These are phyloP conservation scores for Avena insularis DNA, from an alignment of 176 grass and related monocot genomes.

Conservation along the genomic window DNA sequence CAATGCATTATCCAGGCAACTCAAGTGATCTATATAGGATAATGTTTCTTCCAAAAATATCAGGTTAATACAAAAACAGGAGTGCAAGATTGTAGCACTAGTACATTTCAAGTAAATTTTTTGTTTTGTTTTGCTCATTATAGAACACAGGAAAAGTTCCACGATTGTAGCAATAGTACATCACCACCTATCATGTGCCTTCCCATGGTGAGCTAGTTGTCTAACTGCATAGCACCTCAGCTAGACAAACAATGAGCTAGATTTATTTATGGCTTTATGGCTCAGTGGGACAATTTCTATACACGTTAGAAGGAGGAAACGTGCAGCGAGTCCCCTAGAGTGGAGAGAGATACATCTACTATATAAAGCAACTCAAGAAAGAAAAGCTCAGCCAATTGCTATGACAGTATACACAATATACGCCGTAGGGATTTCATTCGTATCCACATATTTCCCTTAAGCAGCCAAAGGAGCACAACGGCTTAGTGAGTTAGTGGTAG, in stretches of 20 bases:
- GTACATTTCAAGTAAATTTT: not conserved
- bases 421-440: not conserved
- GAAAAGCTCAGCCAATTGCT: slow-evolving; percentile 3
- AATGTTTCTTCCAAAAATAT: slow-evolving; percentile 13
- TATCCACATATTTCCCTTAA: not conserved
- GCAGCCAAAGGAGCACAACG: not conserved
- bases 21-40: slow-evolving; percentile 25
- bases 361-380: slow-evolving; percentile 34
- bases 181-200: slow-evolving; percentile 12
- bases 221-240: slow-evolving; percentile 2
- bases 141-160: slow-evolving; percentile 21
- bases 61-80: not conserved
- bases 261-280: not conserved
- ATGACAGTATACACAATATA: slow-evolving; percentile 20
- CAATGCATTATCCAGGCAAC: slow-evolving; percentile 39
- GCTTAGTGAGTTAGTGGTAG: not conserved
- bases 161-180: slow-evolving; percentile 17
- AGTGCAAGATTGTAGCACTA: not conserved
- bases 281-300: not conserved
- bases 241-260: slow-evolving; percentile 9
- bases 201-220: slow-evolving; percentile 9
- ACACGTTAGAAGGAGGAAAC: not conserved
- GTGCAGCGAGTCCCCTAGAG: not conserved
- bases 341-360: not conserved
- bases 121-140: slow-evolving; percentile 5